A percentile compares a stretch with the other conserved stretches of the same genome.
Conservation (phyloP, 2,329 filamentous ascomycete species). For the Colletotrichum lindemuthianum region DNA sequence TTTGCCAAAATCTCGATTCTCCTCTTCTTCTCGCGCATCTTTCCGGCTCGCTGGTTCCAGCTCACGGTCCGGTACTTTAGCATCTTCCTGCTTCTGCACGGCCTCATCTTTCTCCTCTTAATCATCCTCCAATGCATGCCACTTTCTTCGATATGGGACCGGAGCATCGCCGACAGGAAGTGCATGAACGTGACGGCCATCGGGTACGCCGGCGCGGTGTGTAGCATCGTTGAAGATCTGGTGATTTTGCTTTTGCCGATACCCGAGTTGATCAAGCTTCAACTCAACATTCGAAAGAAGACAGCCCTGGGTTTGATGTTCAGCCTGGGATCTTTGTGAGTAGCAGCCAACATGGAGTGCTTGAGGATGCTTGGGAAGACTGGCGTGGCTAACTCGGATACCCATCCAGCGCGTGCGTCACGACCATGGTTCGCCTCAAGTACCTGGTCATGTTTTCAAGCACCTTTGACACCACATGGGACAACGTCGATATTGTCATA, state of each 20-base stretch:
- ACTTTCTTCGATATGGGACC: conserved; percentile 35
- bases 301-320: conserved; percentile 73
- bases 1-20: conserved; percentile 41
- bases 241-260: conserved; percentile 74
- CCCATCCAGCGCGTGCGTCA: conserved; percentile 33
- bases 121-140: conserved; percentile 38
- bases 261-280: conserved; percentile 70
- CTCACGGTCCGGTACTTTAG: conserved; percentile 31
- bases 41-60: conserved; percentile 35
- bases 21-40: conserved; percentile 40
- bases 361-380: neutral
- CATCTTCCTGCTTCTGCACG: conserved; percentile 36
- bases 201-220: conserved; percentile 72
- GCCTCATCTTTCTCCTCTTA: conserved; percentile 38
- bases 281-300: conserved; percentile 72
- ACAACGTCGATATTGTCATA: conserved; percentile 44
- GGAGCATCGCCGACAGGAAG: conserved; percentile 38
- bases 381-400: no score
- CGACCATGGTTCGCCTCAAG: conserved; percentile 37
- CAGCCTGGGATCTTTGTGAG: conserved; percentile 72
- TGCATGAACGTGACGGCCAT: conserved; percentile 72
- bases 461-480: conserved; percentile 41
- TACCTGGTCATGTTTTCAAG: conserved; percentile 35
- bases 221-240: conserved; percentile 76
- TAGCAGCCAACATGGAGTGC: conserved; percentile 37